These are phyloP conservation scores for Pseudoneurospora amorphoporcata DNA, from an alignment of 495 filamentous ascomycete genomes.

Conservation along the genomic window DNA sequence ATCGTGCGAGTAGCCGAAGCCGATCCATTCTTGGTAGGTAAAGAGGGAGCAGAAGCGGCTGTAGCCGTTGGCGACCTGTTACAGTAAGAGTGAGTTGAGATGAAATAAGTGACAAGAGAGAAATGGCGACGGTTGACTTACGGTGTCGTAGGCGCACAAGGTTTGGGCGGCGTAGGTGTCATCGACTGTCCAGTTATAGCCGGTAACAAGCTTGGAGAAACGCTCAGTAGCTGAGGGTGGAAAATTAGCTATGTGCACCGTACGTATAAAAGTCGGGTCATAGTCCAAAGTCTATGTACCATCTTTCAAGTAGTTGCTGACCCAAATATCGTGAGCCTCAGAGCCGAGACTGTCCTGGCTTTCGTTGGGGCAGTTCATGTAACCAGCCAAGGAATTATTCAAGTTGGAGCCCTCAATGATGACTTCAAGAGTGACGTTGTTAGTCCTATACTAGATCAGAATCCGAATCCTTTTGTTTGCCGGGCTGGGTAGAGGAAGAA, in stretches of 20 bases:
- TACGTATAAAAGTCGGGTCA: not conserved
- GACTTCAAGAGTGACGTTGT: constrained; percentile 49
- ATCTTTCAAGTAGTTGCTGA: constrained; percentile 39
- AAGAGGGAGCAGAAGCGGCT: constrained; percentile 68
- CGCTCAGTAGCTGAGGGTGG: constrained; percentile 29
- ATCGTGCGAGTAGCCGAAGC: constrained; percentile 63
- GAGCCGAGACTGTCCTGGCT: constrained; percentile 42
- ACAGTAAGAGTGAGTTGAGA: constrained; percentile 7
- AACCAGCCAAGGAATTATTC: constrained; percentile 61
- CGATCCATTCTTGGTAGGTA: constrained; percentile 55
- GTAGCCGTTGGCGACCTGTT: constrained; percentile 43
- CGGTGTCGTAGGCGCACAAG: constrained; percentile 70
- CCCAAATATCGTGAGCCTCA: constrained; percentile 44
- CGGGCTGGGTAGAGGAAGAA: not conserved
- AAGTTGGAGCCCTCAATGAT: constrained; percentile 51
- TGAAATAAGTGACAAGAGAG: constrained; percentile 35
- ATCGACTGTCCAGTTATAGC: constrained; percentile 39
- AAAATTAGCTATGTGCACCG: not conserved
- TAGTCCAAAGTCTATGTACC: constrained; percentile 2
- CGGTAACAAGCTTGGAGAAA: constrained; percentile 34
- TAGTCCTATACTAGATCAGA: constrained; percentile 29
- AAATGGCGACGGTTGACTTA: not conserved
- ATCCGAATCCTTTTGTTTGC: constrained; percentile 21
- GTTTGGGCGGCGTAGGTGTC: constrained; percentile 51
- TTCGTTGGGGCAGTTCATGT: constrained; percentile 42